Conservation (phyloP, 441 rosid species). For the Syzygium malaccense region DNA sequence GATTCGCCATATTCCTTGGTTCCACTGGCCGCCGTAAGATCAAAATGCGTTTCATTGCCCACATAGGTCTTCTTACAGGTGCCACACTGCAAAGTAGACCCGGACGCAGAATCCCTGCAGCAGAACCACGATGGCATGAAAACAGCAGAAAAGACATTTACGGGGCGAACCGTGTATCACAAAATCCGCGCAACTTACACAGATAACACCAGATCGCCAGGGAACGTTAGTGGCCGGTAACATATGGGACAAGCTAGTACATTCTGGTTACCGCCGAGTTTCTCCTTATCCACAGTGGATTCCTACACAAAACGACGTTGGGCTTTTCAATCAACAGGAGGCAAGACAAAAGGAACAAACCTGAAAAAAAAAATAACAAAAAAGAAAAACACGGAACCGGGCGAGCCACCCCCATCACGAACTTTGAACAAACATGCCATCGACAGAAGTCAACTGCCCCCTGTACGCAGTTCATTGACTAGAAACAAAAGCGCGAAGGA, state of each 20-base stretch:
- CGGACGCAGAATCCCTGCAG: neutral
- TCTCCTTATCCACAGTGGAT: conserved; percentile 20
- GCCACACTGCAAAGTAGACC: conserved; percentile 4
- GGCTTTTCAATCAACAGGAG: neutral
- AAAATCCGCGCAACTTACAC: neutral
- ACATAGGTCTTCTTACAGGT: conserved; percentile 15
- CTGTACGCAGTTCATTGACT: neutral
- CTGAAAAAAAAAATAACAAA: neutral
- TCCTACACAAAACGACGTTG: conserved; percentile 22
- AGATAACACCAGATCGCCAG: neutral
- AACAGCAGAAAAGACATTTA: neutral
- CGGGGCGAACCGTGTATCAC: neutral
- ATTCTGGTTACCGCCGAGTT: conserved; percentile 6
- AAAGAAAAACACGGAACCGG: neutral
- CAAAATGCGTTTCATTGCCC: conserved; percentile 13
- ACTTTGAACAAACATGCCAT: neutral
- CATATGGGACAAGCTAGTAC: conserved; percentile 14
- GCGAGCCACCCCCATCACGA: neutral
- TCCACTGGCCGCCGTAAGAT: conserved; percentile 4
- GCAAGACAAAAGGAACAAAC: neutral
- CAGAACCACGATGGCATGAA: neutral
- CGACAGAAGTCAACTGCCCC: neutral
- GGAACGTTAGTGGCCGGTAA: neutral
- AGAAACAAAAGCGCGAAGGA: neutral
- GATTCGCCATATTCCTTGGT: conserved; percentile 13